These are phyloP conservation scores for Suhomyces prunicola DNA, from an alignment of 805 yeast genomes.

Conservation along the genomic window DNA sequence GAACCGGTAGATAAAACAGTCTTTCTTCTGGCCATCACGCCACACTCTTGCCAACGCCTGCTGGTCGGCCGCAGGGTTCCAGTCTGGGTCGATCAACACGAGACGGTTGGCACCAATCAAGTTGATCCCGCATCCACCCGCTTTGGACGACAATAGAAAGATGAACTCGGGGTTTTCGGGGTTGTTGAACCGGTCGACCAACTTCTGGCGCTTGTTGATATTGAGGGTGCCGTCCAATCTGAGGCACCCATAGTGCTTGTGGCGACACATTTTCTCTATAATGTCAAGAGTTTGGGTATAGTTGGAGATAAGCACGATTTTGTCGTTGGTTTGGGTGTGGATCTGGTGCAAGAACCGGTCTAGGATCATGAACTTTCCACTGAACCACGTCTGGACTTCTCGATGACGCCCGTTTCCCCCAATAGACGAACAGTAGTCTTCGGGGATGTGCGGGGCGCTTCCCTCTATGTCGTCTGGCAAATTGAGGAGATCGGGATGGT, in stretches of 20 bases:
- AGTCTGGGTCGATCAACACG: slow-evolving; percentile 83
- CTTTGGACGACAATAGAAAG: slow-evolving; percentile 87
- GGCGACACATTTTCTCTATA: slow-evolving; percentile 81
- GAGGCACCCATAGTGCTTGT: slow-evolving; percentile 67
- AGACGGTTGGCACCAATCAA: slow-evolving; percentile 93
- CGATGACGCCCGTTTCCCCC: slow-evolving; percentile 31
- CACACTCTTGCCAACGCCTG: slow-evolving; percentile 97
- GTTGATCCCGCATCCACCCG: slow-evolving; percentile 98
- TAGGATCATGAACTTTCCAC: slow-evolving; percentile 83
- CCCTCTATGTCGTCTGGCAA: slow-evolving; percentile 80
- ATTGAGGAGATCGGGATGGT: slow-evolving; percentile 83
- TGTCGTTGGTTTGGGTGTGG: slow-evolving; percentile 80
- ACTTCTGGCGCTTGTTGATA: slow-evolving; percentile 86
- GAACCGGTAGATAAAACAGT: slow-evolving; percentile 90
- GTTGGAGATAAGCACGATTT: slow-evolving; percentile 90
- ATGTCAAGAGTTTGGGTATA: slow-evolving; percentile 92
- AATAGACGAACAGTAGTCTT: slow-evolving; percentile 57
- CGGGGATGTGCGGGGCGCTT: slow-evolving; percentile 62
- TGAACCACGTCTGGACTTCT: slow-evolving; percentile 73
- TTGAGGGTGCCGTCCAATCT: slow-evolving; percentile 92
- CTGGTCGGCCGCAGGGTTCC: slow-evolving; percentile 99
- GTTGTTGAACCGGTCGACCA: slow-evolving; percentile 88
- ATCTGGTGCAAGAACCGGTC: slow-evolving; percentile 82
- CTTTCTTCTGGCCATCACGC: slow-evolving; percentile 98
- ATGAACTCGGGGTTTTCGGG: slow-evolving; percentile 87